Evolutionary conservation across 1,284 basidiomycete genomes (phyloP), one percentile per base, ranked within the genome.

Genomic region (Microbotryum intermedium): DNA sequence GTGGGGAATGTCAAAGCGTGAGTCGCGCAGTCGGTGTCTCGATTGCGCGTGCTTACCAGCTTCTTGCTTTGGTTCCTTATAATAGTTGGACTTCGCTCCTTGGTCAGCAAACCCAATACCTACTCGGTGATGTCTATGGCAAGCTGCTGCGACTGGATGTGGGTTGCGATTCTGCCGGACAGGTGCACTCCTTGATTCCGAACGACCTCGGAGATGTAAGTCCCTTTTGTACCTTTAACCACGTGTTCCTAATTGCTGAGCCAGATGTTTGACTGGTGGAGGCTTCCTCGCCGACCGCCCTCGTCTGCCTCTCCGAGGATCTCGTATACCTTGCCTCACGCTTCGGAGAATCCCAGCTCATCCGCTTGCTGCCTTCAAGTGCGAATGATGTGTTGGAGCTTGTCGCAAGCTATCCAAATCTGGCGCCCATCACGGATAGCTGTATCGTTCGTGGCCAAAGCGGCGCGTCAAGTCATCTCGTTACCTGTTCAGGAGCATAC

Each of bases 351-450:
- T 87, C 89, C 0, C 85, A 88, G 64, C 74, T 95, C 16, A 69
- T 94, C 2, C 79, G 80, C 43, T 78, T 91, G 58, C 49, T 51
- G 23, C 18, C 50, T 45, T 29, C 58, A 30, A 80, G 75, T 39
- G 76, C 7, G 29, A 42, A 18, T 18, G 34, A 64, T 21, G 70
- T 71, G 77, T 69, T 89, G 3, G 77, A 81, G 20, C 79, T 86
- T 10, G 67, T 87, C 23, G 81, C 87, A 53, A 79, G 76, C 7
- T 88, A 82, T 75, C 82, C 83, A 69, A 93, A 92, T 70, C 79
- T 97, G 53, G 91, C 88, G 0, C 94, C 94, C 0, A 87, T 97
- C 45, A 75, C 86, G 64, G 94, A 97, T 73, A 88, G 91, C 30
- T 80, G 82, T 18, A 74, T 88, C 2, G 85, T 87, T 7, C 86